Evolutionary conservation across 495 filamentous ascomycete species (phyloP).

Genomic region (Xylaria intraflava): DNA sequence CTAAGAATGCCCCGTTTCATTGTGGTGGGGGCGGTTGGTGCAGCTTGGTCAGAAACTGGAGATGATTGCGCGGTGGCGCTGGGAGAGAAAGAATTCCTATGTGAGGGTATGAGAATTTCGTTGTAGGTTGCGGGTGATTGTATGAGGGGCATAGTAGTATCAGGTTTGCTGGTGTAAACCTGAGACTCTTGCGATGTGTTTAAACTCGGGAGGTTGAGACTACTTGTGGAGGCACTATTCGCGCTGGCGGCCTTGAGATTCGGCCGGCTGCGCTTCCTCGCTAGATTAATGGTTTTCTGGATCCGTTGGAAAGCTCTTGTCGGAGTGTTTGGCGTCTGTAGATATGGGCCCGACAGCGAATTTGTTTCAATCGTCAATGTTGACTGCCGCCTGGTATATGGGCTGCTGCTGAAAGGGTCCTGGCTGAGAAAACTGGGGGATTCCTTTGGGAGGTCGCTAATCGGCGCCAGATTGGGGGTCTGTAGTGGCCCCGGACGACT

Average conservation of each 20-base stretch:
- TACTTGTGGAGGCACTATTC: conserved; percentile 14
- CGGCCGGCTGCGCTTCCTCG: conserved; percentile 41
- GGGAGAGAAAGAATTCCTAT: conserved; percentile 30
- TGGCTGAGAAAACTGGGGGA: conserved; percentile 39
- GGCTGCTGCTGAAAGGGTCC: conserved; percentile 35
- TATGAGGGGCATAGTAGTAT: conserved; percentile 13
- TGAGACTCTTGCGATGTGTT: conserved; percentile 16
- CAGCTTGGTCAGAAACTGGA: conserved; percentile 4
- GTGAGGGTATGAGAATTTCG: conserved; percentile 30
- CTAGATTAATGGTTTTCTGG: conserved; percentile 39
- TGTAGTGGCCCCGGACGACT: conserved; percentile 15
- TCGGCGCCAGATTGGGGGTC: conserved; percentile 28
- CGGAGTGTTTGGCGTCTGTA: conserved; percentile 31
- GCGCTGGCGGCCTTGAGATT: conserved; percentile 25
- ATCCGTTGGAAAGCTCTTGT: conserved; percentile 37
- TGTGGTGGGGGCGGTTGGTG: conserved; percentile 15
- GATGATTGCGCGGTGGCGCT: conserved; percentile 7
- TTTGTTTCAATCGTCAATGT: conserved; percentile 6
- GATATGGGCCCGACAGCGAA: conserved; percentile 11
- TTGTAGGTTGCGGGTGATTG: conserved; percentile 34
- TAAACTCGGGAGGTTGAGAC: conserved; percentile 16
- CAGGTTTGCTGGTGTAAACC: conserved; percentile 1
- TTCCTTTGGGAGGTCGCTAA: conserved; percentile 31
- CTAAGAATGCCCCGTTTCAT: conserved; percentile 35
- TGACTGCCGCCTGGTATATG: conserved; percentile 18